Evolutionary conservation across 495 filamentous ascomycete genomes (phyloP), one percentile per base, ranked within the genome.

Genomic region (Penicillium roqueforti): DNA sequence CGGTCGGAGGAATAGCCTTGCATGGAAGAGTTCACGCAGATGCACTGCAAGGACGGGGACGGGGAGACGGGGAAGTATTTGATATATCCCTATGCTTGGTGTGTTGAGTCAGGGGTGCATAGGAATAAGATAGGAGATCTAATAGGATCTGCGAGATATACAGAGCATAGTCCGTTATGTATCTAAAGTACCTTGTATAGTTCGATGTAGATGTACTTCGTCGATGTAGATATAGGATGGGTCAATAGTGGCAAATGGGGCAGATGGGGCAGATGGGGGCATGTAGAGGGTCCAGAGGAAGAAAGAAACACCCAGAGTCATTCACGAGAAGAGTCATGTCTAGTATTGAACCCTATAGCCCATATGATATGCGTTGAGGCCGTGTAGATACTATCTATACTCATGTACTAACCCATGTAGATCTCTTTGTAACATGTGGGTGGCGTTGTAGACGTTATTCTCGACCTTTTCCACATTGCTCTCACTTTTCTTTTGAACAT

Each of bases 11-110:
- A 57, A 56, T 53, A 32, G 42, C 36, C 29, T 20, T 53, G 39
- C 45, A 54, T 39, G 18, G 20, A 47, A 51, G 22, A 29, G 44
- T 45, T 53, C 25, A 36, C 20, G 55, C 55, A 47, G 56, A 51
- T 55, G 55, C 55, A 62, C 58, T 59, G 61, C 61, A 56, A 44
- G 51, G 37, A 46, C 55, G 52, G 55, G 37, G n/a, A 23, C 2
- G 22, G 22, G 22, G 22, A 39, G 36, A 29, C 42, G 53, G 59
- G 38, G 47, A 55, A 22, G 50, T 56, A 61, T 61, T 47, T 32
- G 32, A 25, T 49, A 60, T 55, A 60, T 55, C 53, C 51, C 54
- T 60, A 18, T 32, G 5, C 31, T 14, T 34, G 34, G 18, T 47
- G 16, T 42, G 46, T 41, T 53, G 32, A 39, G 6, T 10, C n/a